Evolutionary conservation across 2,329 filamentous ascomycete genomes (phyloP), one percentile per base, ranked within the genome.

Genomic region (Verticillium dahliae): DNA sequence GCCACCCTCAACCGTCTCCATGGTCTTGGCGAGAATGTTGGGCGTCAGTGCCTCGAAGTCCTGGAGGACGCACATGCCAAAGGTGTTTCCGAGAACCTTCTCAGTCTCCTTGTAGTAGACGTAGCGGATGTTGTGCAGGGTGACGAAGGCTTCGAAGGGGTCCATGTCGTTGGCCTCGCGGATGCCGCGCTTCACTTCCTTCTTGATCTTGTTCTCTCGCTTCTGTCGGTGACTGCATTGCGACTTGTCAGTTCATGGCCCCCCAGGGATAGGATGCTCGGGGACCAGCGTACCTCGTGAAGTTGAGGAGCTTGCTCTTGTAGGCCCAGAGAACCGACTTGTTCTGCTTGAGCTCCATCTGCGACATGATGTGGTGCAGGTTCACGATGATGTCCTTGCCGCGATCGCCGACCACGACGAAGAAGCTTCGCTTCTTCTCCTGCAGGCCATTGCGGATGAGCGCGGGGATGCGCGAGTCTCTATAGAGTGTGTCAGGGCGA

Each of bases 81-180:
- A 99, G 54, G 95, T 99, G 75, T 98, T 96, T 74, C 95, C 95
- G 61, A 98, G 78, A 72, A 99, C 97, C 82, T 97, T 98, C 71
- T 99, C 95, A 34, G 95, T 98, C 80, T 99, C 95, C 78, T 99
- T 99, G 82, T 99, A 99, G 83, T 97, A 99, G 62, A 95, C 92
- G 84, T 99, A 99, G 75, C 95, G 90, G 74, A 99, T 97, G 76
- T 97, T 92, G 79, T 98, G 91, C 62, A 97, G 87, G 62, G 92
- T 95, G 69, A 98, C 90, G 78, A 98, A 99, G 60, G 98, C 85
- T 78, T 99, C 95, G 80, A 99, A 99, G 0, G 95, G 90, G 73
- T 99, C 95, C 73, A 96, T 92, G 60, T 87, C 85, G 75, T 99
- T 97, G 65, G 90, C 86, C 76, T 99, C 95, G 71, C 96, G 87